Evolutionary conservation across 192 early-diverging fungal species (phyloP).

Genomic region (Coemansia sp.): DNA sequence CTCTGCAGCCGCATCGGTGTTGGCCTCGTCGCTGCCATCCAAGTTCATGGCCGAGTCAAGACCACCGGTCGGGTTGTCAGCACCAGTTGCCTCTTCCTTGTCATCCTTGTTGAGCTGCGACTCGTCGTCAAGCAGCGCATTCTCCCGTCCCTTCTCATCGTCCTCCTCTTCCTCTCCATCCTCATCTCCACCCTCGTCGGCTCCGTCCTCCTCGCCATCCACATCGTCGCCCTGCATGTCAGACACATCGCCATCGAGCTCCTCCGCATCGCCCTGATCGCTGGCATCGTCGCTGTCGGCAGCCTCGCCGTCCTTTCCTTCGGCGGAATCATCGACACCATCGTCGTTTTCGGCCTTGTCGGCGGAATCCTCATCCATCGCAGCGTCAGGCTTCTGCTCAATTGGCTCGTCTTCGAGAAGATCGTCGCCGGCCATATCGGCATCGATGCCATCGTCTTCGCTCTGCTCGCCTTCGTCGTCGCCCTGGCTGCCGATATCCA

Average conservation of each 20-base stretch:
- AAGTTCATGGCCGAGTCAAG: constrained; percentile 59
- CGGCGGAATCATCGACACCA: constrained; percentile 42
- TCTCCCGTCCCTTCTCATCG: constrained; percentile 21
- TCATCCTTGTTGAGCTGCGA: constrained; percentile 26
- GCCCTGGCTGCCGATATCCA: constrained; percentile 58
- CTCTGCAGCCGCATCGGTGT: constrained; percentile 37
- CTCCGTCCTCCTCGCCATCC: constrained; percentile 48
- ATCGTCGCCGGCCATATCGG: constrained; percentile 47
- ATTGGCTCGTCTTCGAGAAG: constrained; percentile 58
- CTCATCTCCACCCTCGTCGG: constrained; percentile 33
- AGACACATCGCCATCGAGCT: constrained; percentile 15
- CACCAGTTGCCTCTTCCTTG: constrained; percentile 49
- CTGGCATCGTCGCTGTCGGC: constrained; percentile 14
- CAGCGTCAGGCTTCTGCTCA: constrained; percentile 27
- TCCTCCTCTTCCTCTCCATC: constrained; percentile 39
- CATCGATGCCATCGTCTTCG: constrained; percentile 50
- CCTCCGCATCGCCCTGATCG: constrained; percentile 30
- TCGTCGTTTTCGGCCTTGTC: constrained; percentile 30
- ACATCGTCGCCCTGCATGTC: constrained; percentile 40
- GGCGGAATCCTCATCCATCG: constrained; percentile 14
- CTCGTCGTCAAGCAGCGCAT: constrained; percentile 27
- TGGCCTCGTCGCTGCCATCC: constrained; percentile 54
- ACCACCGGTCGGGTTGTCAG: constrained; percentile 59
- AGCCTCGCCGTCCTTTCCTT: constrained; percentile 27
- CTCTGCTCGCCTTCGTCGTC: constrained; percentile 22